Base-by-base conservation (phyloP, 1,139 yeast genomes). In the Blastobotrys persicus region DNA sequence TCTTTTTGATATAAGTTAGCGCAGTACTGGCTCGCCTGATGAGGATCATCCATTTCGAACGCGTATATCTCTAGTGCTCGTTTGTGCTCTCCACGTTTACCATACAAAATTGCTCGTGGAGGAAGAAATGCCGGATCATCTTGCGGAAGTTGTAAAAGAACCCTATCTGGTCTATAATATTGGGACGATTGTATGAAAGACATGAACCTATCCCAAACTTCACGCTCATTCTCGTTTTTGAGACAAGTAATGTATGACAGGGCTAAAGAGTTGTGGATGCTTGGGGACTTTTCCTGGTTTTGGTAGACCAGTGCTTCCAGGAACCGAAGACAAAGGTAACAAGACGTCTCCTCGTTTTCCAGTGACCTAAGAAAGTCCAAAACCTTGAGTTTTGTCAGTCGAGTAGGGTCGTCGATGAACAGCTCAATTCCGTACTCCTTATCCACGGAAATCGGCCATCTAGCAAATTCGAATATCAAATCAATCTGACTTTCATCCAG, bases 61-160 rank as follows among this genome's bases (percentile, higher is more conserved):
- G 79, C 81, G 42, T 82, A 73, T 1, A 88, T 78, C 53, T 79
- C 79, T 23, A 92, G 71, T 0, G 91, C 83, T 45, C 80, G 77
- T 12, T 76, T 75, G 60, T 88, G 88, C 50, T 80, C 80, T 1
- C 81, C 83, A 42, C 85, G 65, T 54, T 79, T 74, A 39, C 77
- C 76, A 50, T 84, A 74, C 2, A 91, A 77, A 45, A 79, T 75
- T 0, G 88, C 80, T 39, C 81, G 75, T 44, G 86, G 62, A 13
- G 69, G 68, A 20, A 69, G 58, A 4, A 75, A 57, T 31, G 56
- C 59, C 4, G 48, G 46, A 18, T 50, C 52, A 12, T 62, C 52
- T 2, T 58, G 46, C 0, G 70, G 69, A 9, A 68, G 48, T 26
- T 58, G 59, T 12, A 64, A 57, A 20, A 69, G 52, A 1, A 70